phyloP scores from a whole-genome alignment of 495 filamentous ascomycete species.

The Xylaria intraflava region DNA sequence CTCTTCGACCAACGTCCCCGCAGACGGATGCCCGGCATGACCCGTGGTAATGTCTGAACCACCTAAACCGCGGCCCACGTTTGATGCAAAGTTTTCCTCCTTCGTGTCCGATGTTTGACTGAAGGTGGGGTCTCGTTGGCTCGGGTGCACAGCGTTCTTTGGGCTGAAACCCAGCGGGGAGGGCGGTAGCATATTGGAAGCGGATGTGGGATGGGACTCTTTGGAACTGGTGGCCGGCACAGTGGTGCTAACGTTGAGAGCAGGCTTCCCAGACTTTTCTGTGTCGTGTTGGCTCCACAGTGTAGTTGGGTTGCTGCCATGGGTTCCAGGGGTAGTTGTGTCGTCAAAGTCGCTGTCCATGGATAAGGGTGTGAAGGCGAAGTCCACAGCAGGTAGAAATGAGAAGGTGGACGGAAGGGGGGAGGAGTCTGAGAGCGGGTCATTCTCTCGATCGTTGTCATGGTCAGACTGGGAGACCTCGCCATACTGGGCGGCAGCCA shows the following conservation, averaged over 20 bases:
- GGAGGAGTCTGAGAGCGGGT: conserved; percentile 19
- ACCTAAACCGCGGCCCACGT: not conserved
- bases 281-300: not conserved
- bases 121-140: not conserved
- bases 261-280: conserved; percentile 3
- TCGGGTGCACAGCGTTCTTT: not conserved
- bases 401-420: conserved; percentile 23
- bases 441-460: conserved; percentile 20
- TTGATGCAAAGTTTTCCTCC: conserved; percentile 4
- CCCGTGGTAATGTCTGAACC: not conserved
- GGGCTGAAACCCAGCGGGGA: not conserved
- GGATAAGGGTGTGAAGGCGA: conserved; percentile 40
- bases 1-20: conserved; percentile 8
- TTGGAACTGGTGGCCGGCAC: not conserved
- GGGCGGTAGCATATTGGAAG: not conserved
- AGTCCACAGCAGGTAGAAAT: conserved; percentile 29
- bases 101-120: not conserved
- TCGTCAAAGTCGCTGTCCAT: conserved; percentile 32
- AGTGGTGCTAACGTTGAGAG: not conserved
- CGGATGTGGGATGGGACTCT: conserved; percentile 5
- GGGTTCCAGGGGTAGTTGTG: not conserved
- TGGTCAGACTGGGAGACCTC: conserved; percentile 27
- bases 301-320: not conserved
- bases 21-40: not conserved
- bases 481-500: conserved; percentile 21